These are phyloP conservation scores for Rhodotorula sp. DNA, from an alignment of 1,284 basidiomycete genomes.

Conservation along the genomic window DNA sequence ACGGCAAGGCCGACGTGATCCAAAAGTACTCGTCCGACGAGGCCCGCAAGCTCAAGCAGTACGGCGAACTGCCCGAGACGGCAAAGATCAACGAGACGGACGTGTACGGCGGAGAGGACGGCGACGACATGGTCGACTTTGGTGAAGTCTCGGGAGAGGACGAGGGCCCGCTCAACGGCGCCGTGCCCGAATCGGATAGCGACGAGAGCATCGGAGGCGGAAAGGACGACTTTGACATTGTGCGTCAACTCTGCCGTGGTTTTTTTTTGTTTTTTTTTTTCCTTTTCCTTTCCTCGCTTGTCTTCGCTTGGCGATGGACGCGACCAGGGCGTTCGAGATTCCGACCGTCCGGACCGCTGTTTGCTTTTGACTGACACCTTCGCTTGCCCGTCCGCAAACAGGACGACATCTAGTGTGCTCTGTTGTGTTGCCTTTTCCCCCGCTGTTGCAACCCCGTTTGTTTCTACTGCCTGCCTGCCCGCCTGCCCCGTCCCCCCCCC, in stretches of 20 bases:
- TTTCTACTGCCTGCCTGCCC: neutral
- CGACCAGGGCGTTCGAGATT: neutral
- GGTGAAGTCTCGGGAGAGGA: slow-evolving; percentile 35
- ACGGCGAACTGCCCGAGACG: slow-evolving; percentile 95
- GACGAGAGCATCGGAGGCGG: slow-evolving; percentile 26
- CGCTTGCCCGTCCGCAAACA: neutral
- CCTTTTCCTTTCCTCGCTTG: neutral
- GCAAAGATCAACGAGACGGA: slow-evolving; percentile 99
- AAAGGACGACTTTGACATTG: slow-evolving; percentile 35
- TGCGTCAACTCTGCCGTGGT: neutral
- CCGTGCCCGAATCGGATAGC: slow-evolving; percentile 1
- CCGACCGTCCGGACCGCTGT: neutral
- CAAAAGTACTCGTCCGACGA: slow-evolving; percentile 85
- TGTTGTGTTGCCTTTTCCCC: neutral
- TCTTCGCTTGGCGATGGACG: neutral
- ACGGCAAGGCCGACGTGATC: slow-evolving; percentile 98
- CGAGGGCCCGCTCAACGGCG: slow-evolving; percentile 8
- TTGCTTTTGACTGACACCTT: neutral
- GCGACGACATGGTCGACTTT: slow-evolving; percentile 38
- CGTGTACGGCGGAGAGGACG: slow-evolving; percentile 48
- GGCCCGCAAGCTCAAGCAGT: slow-evolving; percentile 89
- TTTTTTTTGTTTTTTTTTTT: too few relatives aligned
- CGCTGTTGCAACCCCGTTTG: neutral
- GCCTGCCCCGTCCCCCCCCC: too few relatives aligned
- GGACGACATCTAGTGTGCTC: slow-evolving; percentile 21